Conservation (phyloP, 2,329 filamentous ascomycete species). For the Neodidymelliopsis sp. region DNA sequence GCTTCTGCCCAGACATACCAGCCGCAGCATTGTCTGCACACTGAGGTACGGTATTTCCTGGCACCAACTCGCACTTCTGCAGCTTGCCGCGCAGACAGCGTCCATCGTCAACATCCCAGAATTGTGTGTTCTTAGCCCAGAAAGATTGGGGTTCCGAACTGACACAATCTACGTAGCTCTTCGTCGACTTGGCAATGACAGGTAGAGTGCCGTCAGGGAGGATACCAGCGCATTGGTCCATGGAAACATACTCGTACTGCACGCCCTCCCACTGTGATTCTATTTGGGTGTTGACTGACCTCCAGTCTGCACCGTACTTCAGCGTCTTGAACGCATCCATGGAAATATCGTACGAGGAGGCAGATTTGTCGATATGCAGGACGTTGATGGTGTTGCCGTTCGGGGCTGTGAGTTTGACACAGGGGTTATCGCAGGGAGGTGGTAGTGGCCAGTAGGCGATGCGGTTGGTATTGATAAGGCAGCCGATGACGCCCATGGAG, state of each 20-base stretch:
- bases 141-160: conserved; percentile 16
- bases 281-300: conserved; percentile 47
- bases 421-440: conserved; percentile 65
- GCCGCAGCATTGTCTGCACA: conserved; percentile 23
- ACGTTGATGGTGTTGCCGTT: conserved; percentile 63
- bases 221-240: conserved; percentile 59
- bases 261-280: conserved; percentile 58
- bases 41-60: conserved; percentile 24
- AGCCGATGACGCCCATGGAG: conserved; percentile 66
- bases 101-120: conserved; percentile 54
- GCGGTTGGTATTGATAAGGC: conserved; percentile 67
- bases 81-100: conserved; percentile 21
- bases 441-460: conserved; percentile 67
- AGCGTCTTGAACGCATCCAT: conserved; percentile 71
- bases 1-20: conserved; percentile 20
- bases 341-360: conserved; percentile 65
- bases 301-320: conserved; percentile 58
- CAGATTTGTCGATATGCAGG: conserved; percentile 64
- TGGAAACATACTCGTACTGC: conserved; percentile 59
- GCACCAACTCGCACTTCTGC: conserved; percentile 26
- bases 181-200: conserved; percentile 25
- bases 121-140: conserved; percentile 18
- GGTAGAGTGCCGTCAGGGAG: conserved; percentile 44
- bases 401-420: conserved; percentile 60
- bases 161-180: conserved; percentile 23